Evolutionary conservation across 2,329 filamentous ascomycete species (phyloP), one percentile per base, ranked within the genome.

Genomic region (Hypoxylon sp.): DNA sequence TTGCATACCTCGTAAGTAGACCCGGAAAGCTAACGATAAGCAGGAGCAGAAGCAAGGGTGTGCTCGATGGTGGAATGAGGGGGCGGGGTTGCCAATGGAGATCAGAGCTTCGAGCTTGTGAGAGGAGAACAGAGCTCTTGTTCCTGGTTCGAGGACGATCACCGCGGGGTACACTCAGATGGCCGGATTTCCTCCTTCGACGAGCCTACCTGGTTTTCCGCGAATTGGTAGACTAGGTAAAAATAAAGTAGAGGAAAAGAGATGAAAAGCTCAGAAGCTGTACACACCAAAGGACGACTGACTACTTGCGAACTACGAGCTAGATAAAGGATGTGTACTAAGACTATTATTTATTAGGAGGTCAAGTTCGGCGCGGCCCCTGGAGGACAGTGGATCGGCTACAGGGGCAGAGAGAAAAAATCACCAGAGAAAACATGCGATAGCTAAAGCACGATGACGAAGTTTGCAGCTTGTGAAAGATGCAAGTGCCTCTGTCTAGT

Each of bases 371-470:
- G 40, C 16, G 38, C n/a, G n/a, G n/a, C n/a, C n/a, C n/a, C n/a
- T n/a, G n/a, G 11, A 7, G 30, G 16, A 9, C 25, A 26, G 55
- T 55, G 55, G 55, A 38, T 36, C n/a, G n/a, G 44, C 40, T 43
- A 46, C 47, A 44, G 37, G 47, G 51, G 55, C 38, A 21, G 19
- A 21, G 26, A 15, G 13, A 27, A 36, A 25, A 29, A 26, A 42
- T 29, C 26, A 31, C 15, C 15, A 42, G 21, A 51, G 40, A 42
- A 55, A 58, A 55, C 55, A 58, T 52, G 47, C 55, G 43, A 58
- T 31, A 41, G 42, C 40, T 49, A 36, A 50, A 43, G 55, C 51
- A 55, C 35, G 48, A 58, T 58, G 55, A 58, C 55, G 55, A 55
- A 27, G n/a, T 11, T 32, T 23, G 19, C 31, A 51, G 40, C 51